A percentile compares a stretch with the other conserved stretches of the same genome.
These are phyloP conservation scores for Xylaria hypoxylon DNA, from an alignment of 2,329 filamentous ascomycete species.

Conservation along the genomic window DNA sequence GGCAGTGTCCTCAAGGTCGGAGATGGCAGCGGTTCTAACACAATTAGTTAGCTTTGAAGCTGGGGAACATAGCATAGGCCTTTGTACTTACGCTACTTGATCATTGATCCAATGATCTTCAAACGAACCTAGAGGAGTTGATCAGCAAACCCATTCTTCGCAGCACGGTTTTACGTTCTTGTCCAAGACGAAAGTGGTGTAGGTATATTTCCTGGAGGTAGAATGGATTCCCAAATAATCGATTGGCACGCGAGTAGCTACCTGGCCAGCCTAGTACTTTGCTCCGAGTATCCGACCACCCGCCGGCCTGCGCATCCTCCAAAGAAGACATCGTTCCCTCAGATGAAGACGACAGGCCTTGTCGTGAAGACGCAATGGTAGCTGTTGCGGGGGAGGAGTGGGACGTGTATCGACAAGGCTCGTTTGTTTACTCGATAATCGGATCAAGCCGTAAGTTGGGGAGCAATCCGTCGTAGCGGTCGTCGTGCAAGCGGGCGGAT, in stretches of 20 bases:
- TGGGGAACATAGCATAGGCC: neutral
- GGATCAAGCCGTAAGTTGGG: neutral
- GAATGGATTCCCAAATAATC: neutral
- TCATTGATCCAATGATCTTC: slow-evolving; percentile 58
- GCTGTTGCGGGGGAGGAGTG: neutral
- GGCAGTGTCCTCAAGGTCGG: slow-evolving; percentile 78
- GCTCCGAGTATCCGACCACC: neutral
- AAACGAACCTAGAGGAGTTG: slow-evolving; percentile 49
- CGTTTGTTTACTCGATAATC: slow-evolving; percentile 15
- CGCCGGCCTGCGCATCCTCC: neutral
- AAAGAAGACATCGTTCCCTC: neutral
- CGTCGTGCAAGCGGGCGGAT: slow-evolving; percentile 12
- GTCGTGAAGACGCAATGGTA: neutral
- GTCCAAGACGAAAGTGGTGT: neutral
- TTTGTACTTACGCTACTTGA: slow-evolving; percentile 48
- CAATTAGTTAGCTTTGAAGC: slow-evolving; percentile 36
- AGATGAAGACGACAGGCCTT: neutral
- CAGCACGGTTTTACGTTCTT: neutral
- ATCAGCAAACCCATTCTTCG: slow-evolving; percentile 38
- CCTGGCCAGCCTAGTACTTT: neutral
- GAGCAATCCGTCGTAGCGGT: neutral
- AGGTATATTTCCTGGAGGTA: neutral
- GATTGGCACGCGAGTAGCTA: slow-evolving; percentile 3
- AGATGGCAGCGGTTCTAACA: slow-evolving; percentile 69
- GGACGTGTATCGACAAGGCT: slow-evolving; percentile 8